These are phyloP conservation scores for Fraxinus americana DNA, from an alignment of 257 asterid species.

Conservation along the genomic window DNA sequence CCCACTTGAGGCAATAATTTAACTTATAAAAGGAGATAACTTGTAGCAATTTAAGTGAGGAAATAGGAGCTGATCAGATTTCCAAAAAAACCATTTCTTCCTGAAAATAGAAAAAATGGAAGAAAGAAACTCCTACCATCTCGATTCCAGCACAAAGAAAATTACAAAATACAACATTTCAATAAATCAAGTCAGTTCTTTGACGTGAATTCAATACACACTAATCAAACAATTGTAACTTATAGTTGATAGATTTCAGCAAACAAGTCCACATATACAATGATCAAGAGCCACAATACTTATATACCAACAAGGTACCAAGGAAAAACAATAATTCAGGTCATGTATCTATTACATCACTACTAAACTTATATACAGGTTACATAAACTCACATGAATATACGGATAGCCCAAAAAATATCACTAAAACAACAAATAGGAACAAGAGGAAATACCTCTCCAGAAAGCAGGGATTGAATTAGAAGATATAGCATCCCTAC, in stretches of 20 bases:
- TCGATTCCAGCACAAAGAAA: background rate
- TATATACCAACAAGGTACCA: background rate
- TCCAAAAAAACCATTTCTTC: background rate
- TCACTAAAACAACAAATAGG: background rate
- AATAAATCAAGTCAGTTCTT: background rate
- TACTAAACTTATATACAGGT: background rate
- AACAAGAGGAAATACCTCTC: conserved; percentile 48
- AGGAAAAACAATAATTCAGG: background rate
- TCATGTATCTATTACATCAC: background rate
- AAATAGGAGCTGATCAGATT: background rate
- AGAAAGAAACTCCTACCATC: background rate
- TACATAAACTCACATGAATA: background rate
- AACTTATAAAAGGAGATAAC: background rate
- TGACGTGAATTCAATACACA: background rate
- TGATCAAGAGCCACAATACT: background rate
- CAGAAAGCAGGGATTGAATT: conserved; percentile 94
- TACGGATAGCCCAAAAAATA: background rate
- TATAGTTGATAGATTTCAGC: background rate
- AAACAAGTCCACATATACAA: background rate
- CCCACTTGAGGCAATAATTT: background rate
- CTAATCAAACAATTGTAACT: background rate
- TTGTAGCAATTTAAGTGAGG: conserved; percentile 4
- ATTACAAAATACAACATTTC: background rate
- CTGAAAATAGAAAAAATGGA: background rate
- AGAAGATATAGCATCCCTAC: conserved; percentile 86